Conservation (phyloP, 2,329 filamentous ascomycete species). For the Pseudopyrenochaeta lycopersici region DNA sequence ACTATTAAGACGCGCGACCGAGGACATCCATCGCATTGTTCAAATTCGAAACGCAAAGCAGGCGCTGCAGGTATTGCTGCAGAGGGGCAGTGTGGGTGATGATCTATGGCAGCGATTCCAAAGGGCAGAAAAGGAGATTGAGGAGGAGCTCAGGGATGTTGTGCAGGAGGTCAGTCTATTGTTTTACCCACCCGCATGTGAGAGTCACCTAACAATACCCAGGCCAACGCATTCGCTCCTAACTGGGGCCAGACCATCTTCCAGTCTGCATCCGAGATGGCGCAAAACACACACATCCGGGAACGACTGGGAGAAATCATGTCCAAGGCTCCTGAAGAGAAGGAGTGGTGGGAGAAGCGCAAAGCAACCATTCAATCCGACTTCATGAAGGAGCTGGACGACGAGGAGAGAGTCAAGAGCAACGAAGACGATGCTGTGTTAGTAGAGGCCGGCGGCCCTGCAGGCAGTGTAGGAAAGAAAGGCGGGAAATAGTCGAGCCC, state of each 20-base stretch:
- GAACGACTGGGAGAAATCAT: constrained; percentile 79
- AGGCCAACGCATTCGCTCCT: constrained; percentile 90
- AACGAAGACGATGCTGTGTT: constrained; percentile 27
- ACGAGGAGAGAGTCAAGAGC: constrained; percentile 60
- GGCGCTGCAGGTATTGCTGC: constrained; percentile 81
- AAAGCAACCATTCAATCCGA: constrained; percentile 75
- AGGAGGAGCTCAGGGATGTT: constrained; percentile 93
- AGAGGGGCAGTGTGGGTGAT: constrained; percentile 92
- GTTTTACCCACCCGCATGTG: not conserved
- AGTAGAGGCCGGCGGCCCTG: constrained; percentile 18
- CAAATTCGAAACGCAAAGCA: constrained; percentile 89
- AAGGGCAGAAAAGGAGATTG: constrained; percentile 95
- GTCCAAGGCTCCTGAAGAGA: constrained; percentile 74
- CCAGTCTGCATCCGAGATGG: constrained; percentile 96
- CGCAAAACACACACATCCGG: constrained; percentile 81
- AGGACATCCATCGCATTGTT: constrained; percentile 92
- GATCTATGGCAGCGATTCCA: constrained; percentile 94
- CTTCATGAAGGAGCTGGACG: constrained; percentile 86
- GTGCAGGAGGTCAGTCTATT: constrained; percentile 78
- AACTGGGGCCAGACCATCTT: constrained; percentile 96
- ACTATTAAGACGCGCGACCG: constrained; percentile 84
- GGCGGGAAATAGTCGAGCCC: constrained; percentile 37
- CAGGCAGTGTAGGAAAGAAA: constrained; percentile 13
- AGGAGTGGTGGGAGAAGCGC: constrained; percentile 92
- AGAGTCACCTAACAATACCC: constrained; percentile 26